These are phyloP conservation scores for Yamadazyma scolyti DNA, from an alignment of 805 yeast species.

Conservation along the genomic window DNA sequence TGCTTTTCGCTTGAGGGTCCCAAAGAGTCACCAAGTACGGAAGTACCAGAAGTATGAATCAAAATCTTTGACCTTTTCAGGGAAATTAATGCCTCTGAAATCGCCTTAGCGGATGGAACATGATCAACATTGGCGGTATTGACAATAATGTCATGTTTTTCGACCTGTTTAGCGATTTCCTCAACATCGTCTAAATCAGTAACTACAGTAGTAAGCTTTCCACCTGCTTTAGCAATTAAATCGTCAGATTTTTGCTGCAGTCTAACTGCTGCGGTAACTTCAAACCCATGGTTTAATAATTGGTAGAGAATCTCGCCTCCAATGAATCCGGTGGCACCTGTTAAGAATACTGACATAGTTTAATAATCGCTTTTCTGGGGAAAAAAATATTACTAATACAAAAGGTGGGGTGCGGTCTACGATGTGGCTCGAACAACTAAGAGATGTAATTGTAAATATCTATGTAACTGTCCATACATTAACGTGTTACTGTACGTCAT, in stretches of 20 bases:
- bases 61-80: constrained; percentile 18
- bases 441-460: too few relatives aligned
- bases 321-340: constrained; percentile 8
- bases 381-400: constrained; percentile 8
- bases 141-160: constrained; percentile 22
- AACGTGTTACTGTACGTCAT: too few relatives aligned
- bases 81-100: constrained; percentile 16
- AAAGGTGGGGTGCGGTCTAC: constrained; percentile 14
- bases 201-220: constrained; percentile 14
- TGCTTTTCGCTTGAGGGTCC: too few relatives aligned
- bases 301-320: constrained; percentile 14
- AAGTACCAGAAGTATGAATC: constrained; percentile 36
- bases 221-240: constrained; percentile 10
- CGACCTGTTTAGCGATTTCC: constrained; percentile 14
- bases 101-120: constrained; percentile 16
- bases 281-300: constrained; percentile 14
- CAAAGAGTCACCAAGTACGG: constrained; percentile 31
- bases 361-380: not conserved
- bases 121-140: constrained; percentile 30
- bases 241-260: constrained; percentile 14
- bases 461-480: too few relatives aligned
- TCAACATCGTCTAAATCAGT: constrained; percentile 18
- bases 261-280: constrained; percentile 21
- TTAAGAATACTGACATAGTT: too few relatives aligned
- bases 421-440: too few relatives aligned